These are phyloP conservation scores for Leccinum fibrillosum DNA, from an alignment of 768 basidiomycete species.

Conservation along the genomic window DNA sequence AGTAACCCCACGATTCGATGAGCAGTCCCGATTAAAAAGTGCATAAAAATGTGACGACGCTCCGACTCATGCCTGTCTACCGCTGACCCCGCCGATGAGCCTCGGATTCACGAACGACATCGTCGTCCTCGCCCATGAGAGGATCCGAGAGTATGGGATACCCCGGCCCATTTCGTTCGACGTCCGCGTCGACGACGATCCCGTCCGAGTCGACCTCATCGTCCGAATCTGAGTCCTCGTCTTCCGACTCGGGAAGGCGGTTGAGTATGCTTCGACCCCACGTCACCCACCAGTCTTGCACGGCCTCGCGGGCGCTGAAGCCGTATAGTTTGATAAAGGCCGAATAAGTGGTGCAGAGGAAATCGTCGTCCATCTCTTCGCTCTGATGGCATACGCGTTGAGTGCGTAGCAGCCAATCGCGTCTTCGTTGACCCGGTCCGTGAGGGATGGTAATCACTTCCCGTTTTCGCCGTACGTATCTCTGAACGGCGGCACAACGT, in stretches of 20 bases:
- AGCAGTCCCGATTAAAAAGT: background rate
- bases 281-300: conserved; percentile 62
- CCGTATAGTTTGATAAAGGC: conserved; percentile 46
- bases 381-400: conserved; percentile 33
- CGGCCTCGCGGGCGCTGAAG: conserved; percentile 50
- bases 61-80: background rate
- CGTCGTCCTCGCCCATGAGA: conserved; percentile 11
- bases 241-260: background rate
- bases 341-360: conserved; percentile 45
- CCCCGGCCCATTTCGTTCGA: conserved; percentile 7
- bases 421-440: conserved; percentile 41
- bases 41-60: background rate
- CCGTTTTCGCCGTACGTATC: conserved; percentile 43
- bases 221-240: background rate
- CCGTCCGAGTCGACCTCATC: background rate
- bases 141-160: conserved; percentile 13
- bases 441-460: conserved; percentile 38
- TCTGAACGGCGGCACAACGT: conserved; percentile 39
- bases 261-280: conserved; percentile 35
- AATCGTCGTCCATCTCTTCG: conserved; percentile 39
- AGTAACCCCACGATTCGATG: too few relatives aligned
- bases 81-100: background rate
- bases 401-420: conserved; percentile 37
- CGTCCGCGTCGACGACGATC: conserved; percentile 9
- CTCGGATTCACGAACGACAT: conserved; percentile 9